These are phyloP conservation scores for Salix udensis DNA, from an alignment of 345 rosid species.

Conservation along the genomic window DNA sequence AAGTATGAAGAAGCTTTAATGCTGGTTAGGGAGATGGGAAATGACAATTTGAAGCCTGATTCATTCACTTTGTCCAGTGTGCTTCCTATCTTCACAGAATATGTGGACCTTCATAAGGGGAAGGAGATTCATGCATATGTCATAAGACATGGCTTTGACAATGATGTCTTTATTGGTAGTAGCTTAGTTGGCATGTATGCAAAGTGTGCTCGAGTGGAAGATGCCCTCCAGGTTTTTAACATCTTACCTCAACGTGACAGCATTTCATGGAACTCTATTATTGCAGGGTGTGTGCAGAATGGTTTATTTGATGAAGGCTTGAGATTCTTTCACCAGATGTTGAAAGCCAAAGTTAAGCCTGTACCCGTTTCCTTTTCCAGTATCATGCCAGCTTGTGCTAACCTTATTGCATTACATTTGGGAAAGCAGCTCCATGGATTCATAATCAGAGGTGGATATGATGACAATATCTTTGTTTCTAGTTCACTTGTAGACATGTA, in stretches of 20 bases:
- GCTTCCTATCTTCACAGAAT: conserved; percentile 69
- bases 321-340: conserved; percentile 56
- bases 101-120: conserved; percentile 54
- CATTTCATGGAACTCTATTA: conserved; percentile 73
- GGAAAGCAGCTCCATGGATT: conserved; percentile 87
- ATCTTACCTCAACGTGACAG: conserved; percentile 44
- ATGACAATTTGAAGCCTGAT: conserved; percentile 56
- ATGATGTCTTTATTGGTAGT: conserved; percentile 55
- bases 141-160: conserved; percentile 52
- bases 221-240: conserved; percentile 46
- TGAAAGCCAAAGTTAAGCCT: conserved; percentile 51
- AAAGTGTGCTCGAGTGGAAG: conserved; percentile 51
- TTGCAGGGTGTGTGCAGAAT: conserved; percentile 75
- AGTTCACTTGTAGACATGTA: conserved; percentile 93
- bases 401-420: conserved; percentile 54
- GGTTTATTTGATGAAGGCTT: conserved; percentile 61
- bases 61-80: conserved; percentile 72
- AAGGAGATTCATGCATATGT: conserved; percentile 82
- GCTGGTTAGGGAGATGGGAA: conserved; percentile 67
- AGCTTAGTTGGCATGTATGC: conserved; percentile 84
- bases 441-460: conserved; percentile 51
- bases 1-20: conserved; percentile 57
- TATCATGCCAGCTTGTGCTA: conserved; percentile 83
- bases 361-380: conserved; percentile 62
- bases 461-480: conserved; percentile 51